Conservation (phyloP, 129 eudicot genomes). For the Tanacetum coccineum region DNA sequence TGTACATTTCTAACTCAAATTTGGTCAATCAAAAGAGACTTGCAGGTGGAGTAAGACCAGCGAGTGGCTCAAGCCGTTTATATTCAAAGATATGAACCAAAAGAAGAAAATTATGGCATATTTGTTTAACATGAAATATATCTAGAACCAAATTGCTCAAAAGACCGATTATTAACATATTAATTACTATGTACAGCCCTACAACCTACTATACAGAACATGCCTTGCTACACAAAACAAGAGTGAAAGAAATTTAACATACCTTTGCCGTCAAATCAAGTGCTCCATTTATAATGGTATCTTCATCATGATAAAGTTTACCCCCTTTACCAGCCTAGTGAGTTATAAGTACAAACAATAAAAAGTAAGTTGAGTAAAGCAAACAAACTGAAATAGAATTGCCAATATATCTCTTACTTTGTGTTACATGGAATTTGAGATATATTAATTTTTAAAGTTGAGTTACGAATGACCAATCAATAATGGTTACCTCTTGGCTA, state of each 20-base stretch:
- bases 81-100: too few relatives aligned
- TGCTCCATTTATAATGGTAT: constrained; percentile 95
- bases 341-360: background rate
- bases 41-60: too few relatives aligned
- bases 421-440: background rate
- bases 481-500: constrained; percentile 71
- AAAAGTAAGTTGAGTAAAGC: background rate
- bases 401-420: constrained; percentile 8
- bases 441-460: background rate
- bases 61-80: too few relatives aligned
- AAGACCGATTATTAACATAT: background rate
- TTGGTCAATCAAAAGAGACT: too few relatives aligned
- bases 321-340: constrained; percentile 96
- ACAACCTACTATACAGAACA: constrained; percentile 4
- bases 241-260: constrained; percentile 11
- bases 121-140: too few relatives aligned
- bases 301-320: constrained; percentile 89
- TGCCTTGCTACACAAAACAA: background rate
- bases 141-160: constrained; percentile 4
- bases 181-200: too few relatives aligned
- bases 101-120: too few relatives aligned
- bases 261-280: constrained; percentile 97
- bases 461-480: background rate
- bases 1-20: too few relatives aligned
- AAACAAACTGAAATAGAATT: background rate